Evolutionary conservation across 257 asterid species (phyloP).

Genomic region (Mentha longifolia): DNA sequence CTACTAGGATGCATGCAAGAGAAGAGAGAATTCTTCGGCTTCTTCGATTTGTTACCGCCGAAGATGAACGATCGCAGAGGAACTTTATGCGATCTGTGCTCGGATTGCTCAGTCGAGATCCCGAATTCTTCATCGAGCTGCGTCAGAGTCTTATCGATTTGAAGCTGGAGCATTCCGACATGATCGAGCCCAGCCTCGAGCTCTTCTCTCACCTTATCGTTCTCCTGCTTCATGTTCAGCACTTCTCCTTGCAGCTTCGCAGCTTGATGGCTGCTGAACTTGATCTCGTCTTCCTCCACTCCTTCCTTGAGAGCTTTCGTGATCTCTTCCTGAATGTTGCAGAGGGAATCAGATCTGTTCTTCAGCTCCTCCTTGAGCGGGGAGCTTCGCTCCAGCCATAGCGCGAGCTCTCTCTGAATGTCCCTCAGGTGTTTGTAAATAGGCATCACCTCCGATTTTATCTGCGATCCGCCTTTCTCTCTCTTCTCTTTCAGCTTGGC

Average conservation of each 20-base stretch:
- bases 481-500: slow-evolving; percentile 39
- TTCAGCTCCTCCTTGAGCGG: slow-evolving; percentile 53
- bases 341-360: slow-evolving; percentile 44
- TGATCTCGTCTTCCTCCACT: slow-evolving; percentile 50
- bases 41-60: slow-evolving; percentile 52
- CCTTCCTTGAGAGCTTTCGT: slow-evolving; percentile 51
- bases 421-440: slow-evolving; percentile 65
- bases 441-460: slow-evolving; percentile 54
- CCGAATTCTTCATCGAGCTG: slow-evolving; percentile 51
- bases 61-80: slow-evolving; percentile 57
- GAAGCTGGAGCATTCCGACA: slow-evolving; percentile 46
- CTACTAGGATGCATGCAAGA: slow-evolving; percentile 50
- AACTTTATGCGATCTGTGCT: slow-evolving; percentile 33
- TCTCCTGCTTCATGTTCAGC: slow-evolving; percentile 66
- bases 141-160: slow-evolving; percentile 43
- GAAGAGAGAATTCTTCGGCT: slow-evolving; percentile 54
- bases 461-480: slow-evolving; percentile 34
- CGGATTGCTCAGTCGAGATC: slow-evolving; percentile 37
- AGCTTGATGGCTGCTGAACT: slow-evolving; percentile 64
- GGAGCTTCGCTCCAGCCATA: slow-evolving; percentile 54
- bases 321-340: slow-evolving; percentile 56
- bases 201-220: slow-evolving; percentile 59
- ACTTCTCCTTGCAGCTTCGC: slow-evolving; percentile 70
- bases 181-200: slow-evolving; percentile 51
- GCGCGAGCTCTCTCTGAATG: slow-evolving; percentile 46